A percentile compares a stretch with the other conserved stretches of the same genome.
These are phyloP conservation scores for Nemania sp. DNA, from an alignment of 2,329 filamentous ascomycete genomes.

Conservation along the genomic window DNA sequence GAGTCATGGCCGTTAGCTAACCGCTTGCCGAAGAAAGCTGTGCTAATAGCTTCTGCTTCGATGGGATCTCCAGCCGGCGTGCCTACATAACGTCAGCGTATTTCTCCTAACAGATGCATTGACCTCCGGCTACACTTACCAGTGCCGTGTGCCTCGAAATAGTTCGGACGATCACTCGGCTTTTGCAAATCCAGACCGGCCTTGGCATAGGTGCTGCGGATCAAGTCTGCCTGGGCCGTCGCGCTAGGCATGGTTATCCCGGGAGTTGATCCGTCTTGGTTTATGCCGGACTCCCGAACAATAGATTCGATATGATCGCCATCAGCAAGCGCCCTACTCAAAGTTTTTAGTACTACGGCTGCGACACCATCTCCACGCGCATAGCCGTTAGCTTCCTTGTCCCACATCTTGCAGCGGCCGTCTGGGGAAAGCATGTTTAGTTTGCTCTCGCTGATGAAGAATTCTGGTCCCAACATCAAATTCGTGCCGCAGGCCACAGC, in stretches of 20 bases:
- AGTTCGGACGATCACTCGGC: slow-evolving; percentile 5
- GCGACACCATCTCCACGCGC: slow-evolving; percentile 34
- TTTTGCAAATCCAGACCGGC: background rate
- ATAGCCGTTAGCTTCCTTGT: slow-evolving; percentile 31
- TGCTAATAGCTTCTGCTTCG: slow-evolving; percentile 30
- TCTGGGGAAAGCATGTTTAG: slow-evolving; percentile 29
- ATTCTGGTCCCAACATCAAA: background rate
- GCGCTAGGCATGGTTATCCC: background rate
- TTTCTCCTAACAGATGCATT: no score
- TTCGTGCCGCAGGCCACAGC: background rate
- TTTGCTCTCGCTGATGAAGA: slow-evolving; percentile 5
- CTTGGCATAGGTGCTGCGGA: background rate
- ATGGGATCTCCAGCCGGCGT: slow-evolving; percentile 34
- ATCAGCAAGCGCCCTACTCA: slow-evolving; percentile 27
- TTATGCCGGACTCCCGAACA: background rate
- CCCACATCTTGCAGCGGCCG: slow-evolving; percentile 29
- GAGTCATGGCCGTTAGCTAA: background rate
- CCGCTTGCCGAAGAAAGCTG: background rate
- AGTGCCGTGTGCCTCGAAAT: slow-evolving; percentile 39
- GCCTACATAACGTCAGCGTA: background rate
- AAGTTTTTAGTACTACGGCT: slow-evolving; percentile 49
- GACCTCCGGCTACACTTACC: no score
- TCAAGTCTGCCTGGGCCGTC: background rate
- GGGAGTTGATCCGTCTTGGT: background rate
- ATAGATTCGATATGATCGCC: background rate